Evolutionary conservation across 306 rosid genomes (phyloP), one percentile per base, ranked within the genome.

Genomic region (Pyrus communis): DNA sequence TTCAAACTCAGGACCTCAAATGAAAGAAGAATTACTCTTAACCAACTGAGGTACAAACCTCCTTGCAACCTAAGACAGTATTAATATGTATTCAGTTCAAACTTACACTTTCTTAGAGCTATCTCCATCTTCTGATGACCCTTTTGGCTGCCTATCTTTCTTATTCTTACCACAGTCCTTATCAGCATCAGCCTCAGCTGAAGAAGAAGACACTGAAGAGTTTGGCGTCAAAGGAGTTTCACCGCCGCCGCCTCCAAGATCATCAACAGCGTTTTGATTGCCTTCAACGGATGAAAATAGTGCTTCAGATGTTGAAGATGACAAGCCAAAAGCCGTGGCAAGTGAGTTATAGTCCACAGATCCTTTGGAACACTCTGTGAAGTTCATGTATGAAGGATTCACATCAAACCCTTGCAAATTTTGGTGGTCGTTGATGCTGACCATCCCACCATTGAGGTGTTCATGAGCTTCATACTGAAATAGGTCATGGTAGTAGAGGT

Each of bases 131-230:
- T 85, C 91, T 35, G 30, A 69, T 25, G 75, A 28, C 30, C 73
- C 82, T 60, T 73, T 89, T 1, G 78, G 83, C 43, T 63, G 85
- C 77, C 74, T 75, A 25, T 84, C 86, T 68, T 83, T 89, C 65
- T 82, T 86, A 54, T 76, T 85, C 75, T 91, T 91, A 1, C 82
- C 85, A 1, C 91, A 87, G 73, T 92, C 92, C 75, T 92, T 93
- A 31, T 91, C 97, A 33, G 78, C 90, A 11, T 88, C 90, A 23
- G 85, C 91, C 78, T 92, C 96, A 7, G 97, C 77, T 25, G 96
- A 91, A 22, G 96, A 92, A 21, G 90, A 89, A 61, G 96, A 90
- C 25, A 87, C 54, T 19, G 91, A 90, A 3, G 96, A 87, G 82
- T 83, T 86, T n/a, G 79, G 89, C 21, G 89, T 80, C 33, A 83